Evolutionary conservation across 1,284 basidiomycete genomes (phyloP).

Genomic region (Coniophora puteana): DNA sequence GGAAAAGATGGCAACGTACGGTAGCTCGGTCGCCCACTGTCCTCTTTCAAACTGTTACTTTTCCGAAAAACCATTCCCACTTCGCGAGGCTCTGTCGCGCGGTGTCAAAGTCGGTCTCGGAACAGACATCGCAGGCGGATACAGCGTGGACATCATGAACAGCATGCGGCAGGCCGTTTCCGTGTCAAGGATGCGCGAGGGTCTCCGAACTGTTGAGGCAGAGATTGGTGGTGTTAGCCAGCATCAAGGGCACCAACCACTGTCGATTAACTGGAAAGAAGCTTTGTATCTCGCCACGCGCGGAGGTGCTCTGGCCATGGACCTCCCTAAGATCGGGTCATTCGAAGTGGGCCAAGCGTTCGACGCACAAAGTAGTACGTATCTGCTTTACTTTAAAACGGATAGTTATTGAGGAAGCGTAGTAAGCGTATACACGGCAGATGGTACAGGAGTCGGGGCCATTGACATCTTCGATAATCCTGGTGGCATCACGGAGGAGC

Average conservation of each 20-base stretch:
- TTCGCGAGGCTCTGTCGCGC: slow-evolving; percentile 67
- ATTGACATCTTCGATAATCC: slow-evolving; percentile 58
- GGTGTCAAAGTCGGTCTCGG: slow-evolving; percentile 74
- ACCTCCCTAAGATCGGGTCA: slow-evolving; percentile 45
- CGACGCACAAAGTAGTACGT: slow-evolving; percentile 78
- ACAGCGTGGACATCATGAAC: slow-evolving; percentile 71
- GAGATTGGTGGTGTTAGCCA: slow-evolving; percentile 3
- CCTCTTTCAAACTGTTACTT: slow-evolving; percentile 86
- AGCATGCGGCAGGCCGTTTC: slow-evolving; percentile 77
- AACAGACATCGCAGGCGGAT: slow-evolving; percentile 83
- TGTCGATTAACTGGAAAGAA: slow-evolving; percentile 75
- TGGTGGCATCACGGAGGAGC: slow-evolving; percentile 40
- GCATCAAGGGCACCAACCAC: slow-evolving; percentile 11
- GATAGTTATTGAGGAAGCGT: neutral
- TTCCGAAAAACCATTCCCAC: slow-evolving; percentile 66
- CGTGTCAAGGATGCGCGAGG: slow-evolving; percentile 70
- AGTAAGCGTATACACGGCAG: slow-evolving; percentile 47
- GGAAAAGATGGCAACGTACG: slow-evolving; percentile 42
- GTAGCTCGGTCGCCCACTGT: slow-evolving; percentile 76
- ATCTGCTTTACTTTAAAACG: neutral
- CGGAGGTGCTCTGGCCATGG: slow-evolving; percentile 71
- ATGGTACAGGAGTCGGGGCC: slow-evolving; percentile 42
- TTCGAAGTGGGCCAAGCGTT: slow-evolving; percentile 72
- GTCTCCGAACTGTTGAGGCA: slow-evolving; percentile 34
- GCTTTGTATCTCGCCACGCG: slow-evolving; percentile 74